Conservation (phyloP, 306 rosid species). For the Medicago lupulina region DNA sequence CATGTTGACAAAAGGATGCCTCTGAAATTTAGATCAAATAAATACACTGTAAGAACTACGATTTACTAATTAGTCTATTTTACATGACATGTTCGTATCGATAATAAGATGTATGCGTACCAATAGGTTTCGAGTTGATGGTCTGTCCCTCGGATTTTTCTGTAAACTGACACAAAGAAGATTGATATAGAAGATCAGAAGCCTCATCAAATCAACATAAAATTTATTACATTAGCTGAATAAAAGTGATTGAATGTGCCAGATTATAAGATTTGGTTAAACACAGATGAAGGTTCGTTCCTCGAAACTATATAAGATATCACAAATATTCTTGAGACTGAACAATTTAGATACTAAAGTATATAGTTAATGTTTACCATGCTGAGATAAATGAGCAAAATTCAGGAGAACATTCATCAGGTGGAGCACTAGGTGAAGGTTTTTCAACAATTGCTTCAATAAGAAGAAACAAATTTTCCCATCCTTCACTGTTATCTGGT, state of each 20-base stretch:
- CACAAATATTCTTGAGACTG: not conserved
- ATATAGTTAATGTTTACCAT: slow-evolving; percentile 61
- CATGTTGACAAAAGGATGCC: slow-evolving; percentile 75
- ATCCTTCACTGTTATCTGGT: slow-evolving; percentile 68
- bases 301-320: no score
- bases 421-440: slow-evolving; percentile 79
- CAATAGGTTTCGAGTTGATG: slow-evolving; percentile 74
- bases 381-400: slow-evolving; percentile 91
- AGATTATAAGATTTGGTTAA: no score
- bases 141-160: slow-evolving; percentile 72
- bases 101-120: slow-evolving; percentile 53
- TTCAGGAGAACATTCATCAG: slow-evolving; percentile 78
- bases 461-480: slow-evolving; percentile 85
- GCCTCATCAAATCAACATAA: slow-evolving; percentile 1
- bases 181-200: slow-evolving; percentile 34
- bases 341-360: slow-evolving; percentile 24
- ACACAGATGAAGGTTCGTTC: no score
- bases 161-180: slow-evolving; percentile 62
- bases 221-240: no score
- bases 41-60: slow-evolving; percentile 29
- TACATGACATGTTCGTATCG: slow-evolving; percentile 26
- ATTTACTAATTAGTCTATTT: slow-evolving; percentile 2
- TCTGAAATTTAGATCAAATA: slow-evolving; percentile 56
- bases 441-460: slow-evolving; percentile 77
- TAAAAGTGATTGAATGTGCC: not conserved